These are phyloP conservation scores for Sordariomycetes sp. DNA, from an alignment of 2,329 filamentous ascomycete species.

Conservation along the genomic window DNA sequence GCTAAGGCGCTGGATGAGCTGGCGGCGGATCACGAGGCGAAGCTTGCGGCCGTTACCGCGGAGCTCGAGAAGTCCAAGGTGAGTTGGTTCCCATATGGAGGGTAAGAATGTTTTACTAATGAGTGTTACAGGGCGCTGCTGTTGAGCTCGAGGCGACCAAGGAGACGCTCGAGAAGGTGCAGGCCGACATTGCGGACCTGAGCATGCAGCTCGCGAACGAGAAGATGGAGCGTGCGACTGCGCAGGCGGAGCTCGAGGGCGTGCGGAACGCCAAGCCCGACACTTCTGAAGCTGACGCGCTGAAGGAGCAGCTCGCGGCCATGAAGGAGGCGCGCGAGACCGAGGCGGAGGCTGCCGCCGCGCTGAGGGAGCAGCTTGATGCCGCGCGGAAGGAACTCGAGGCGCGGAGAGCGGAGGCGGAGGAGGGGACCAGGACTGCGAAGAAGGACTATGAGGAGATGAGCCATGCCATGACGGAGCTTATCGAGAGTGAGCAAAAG, in stretches of 20 bases:
- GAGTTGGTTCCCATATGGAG: neutral
- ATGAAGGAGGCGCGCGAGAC: slow-evolving; percentile 20
- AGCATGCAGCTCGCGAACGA: slow-evolving; percentile 41
- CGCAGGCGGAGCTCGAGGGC: slow-evolving; percentile 47
- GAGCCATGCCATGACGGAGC: slow-evolving; percentile 46
- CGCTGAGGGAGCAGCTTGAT: slow-evolving; percentile 27
- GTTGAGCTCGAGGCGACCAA: slow-evolving; percentile 23
- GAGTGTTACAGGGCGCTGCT: slow-evolving; percentile 8
- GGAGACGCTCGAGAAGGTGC: slow-evolving; percentile 27
- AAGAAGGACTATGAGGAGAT: slow-evolving; percentile 49
- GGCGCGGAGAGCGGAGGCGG: slow-evolving; percentile 34
- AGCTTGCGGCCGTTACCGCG: slow-evolving; percentile 13
- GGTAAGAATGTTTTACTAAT: neutral
- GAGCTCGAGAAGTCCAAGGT: slow-evolving; percentile 17
- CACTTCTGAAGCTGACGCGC: slow-evolving; percentile 36
- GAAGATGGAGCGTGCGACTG: slow-evolving; percentile 46
- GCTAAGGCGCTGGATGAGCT: slow-evolving; percentile 35
- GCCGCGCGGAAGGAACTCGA: slow-evolving; percentile 39
- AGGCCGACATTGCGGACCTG: slow-evolving; percentile 34
- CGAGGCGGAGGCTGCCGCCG: slow-evolving; percentile 16
- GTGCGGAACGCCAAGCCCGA: slow-evolving; percentile 41
- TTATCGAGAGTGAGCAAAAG: slow-evolving; percentile 44
- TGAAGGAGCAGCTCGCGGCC: slow-evolving; percentile 32
- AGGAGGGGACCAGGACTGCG: slow-evolving; percentile 38
- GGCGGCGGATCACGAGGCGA: slow-evolving; percentile 20